Conservation (phyloP, 2,329 filamentous ascomycete species). For the Kalaharituber pfeilii region DNA sequence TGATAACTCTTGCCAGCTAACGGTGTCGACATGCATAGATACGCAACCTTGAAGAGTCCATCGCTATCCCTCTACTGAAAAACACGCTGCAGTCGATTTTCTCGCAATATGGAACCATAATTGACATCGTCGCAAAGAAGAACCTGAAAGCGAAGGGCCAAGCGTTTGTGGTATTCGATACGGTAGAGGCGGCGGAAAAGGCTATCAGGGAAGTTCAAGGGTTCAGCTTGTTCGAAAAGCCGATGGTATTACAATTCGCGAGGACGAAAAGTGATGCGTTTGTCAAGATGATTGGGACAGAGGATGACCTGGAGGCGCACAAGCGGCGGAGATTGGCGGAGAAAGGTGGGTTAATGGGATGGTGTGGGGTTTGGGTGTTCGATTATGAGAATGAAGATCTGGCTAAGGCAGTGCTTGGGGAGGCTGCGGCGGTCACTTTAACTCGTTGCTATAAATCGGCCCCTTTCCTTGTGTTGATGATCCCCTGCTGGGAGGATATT, state of each 20-base stretch:
- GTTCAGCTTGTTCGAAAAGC: conserved; percentile 83
- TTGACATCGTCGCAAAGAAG: conserved; percentile 74
- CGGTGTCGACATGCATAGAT: no score
- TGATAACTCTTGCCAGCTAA: no score
- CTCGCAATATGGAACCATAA: conserved; percentile 67
- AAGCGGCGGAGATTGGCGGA: conserved; percentile 70
- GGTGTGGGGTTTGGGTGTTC: background rate
- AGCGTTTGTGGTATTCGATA: conserved; percentile 84
- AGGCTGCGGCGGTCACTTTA: background rate
- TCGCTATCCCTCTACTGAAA: conserved; percentile 63
- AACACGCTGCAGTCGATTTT: conserved; percentile 62
- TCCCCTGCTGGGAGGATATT: background rate
- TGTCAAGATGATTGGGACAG: conserved; percentile 52
- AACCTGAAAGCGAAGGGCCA: conserved; percentile 89
- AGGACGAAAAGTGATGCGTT: conserved; percentile 75
- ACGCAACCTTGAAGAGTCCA: conserved; percentile 80
- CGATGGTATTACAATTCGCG: conserved; percentile 70
- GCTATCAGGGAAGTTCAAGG: conserved; percentile 82
- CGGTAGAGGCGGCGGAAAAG: conserved; percentile 54
- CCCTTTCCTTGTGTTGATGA: background rate
- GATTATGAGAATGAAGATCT: background rate
- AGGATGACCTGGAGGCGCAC: conserved; percentile 72
- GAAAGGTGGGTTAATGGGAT: conserved; percentile 47
- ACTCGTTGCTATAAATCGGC: background rate
- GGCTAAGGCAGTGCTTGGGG: background rate